Evolutionary conservation across 495 filamentous ascomycete genomes (phyloP).

Genomic region (Hyphodiscus hymeniophilus): DNA sequence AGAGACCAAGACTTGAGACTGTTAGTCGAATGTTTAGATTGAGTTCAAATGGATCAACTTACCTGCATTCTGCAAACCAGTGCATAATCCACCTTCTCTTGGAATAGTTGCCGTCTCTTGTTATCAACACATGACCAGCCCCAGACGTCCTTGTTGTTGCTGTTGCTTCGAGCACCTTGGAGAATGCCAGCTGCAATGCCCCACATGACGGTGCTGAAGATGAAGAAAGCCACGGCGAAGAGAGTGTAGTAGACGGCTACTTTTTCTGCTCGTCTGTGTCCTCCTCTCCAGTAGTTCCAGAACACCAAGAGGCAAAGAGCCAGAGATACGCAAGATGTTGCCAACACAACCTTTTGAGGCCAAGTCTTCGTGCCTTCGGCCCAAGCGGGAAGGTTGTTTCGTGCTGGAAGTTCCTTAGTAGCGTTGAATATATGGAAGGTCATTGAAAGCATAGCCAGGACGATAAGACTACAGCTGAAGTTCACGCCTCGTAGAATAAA

Average conservation of each 20-base stretch:
- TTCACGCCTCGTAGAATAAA: constrained; percentile 86
- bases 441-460: constrained; percentile 75
- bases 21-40: constrained; percentile 21
- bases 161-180: constrained; percentile 63
- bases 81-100: constrained; percentile 72
- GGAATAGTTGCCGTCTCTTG: constrained; percentile 63
- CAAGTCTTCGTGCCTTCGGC: constrained; percentile 68
- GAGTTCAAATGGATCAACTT: constrained; percentile 22
- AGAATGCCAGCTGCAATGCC: constrained; percentile 77
- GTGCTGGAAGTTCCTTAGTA: constrained; percentile 60
- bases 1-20: constrained; percentile 75
- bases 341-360: constrained; percentile 80
- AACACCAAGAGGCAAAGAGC: constrained; percentile 72
- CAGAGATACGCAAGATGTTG: constrained; percentile 72
- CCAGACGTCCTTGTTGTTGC: constrained; percentile 82
- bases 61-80: constrained; percentile 95
- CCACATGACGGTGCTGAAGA: constrained; percentile 92
- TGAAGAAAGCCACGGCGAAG: constrained; percentile 88
- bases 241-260: constrained; percentile 87
- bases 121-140: constrained; percentile 94
- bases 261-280: constrained; percentile 84
- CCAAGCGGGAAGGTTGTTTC: constrained; percentile 80
- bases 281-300: constrained; percentile 79
- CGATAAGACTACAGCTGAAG: constrained; percentile 93
- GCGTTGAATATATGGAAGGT: constrained; percentile 87